Evolutionary conservation across 352 stramenopile genomes (phyloP), one percentile per base, ranked within the genome.

Genomic region (Globisporangium parvum): DNA sequence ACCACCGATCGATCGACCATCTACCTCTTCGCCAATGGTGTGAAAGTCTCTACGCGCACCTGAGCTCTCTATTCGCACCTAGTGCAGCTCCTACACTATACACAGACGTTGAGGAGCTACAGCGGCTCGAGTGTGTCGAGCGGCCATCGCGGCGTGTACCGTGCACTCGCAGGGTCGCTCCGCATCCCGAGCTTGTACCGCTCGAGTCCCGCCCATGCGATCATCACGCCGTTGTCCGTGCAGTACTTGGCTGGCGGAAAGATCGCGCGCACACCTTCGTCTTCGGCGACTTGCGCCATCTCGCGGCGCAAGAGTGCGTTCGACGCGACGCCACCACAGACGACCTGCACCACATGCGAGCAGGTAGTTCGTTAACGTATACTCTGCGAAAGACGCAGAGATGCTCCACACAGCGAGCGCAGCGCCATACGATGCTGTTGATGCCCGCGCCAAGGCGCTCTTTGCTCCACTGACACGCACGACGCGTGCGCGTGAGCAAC

Each of bases 141-240:
- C 23, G 81, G 80, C 84, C 84, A 94, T 15, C 81, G 81, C 12
- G 84, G 84, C 20, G 73, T 66, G 65, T 94, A 94, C 24, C 81
- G 79, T 40, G 74, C 72, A 8, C 52, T 55, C 12, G 64, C 47
- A 0, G 72, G 67, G 15, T 92, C 77, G 54, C 71, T 87, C 2
- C 82, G 80, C 62, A 81, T 76, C 24, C 78, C 80, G 4, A 58
- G 60, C 9, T 51, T 40, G 57, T 88, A 78, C 24, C 76, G 68
- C 59, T 95, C 82, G 14, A 93, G 68, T 6, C 91, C 95, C 9
- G 96, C 90, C 95, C 95, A 99, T 2, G 96, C 96, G 47, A 97
- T 75, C 93, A 98, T 98, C 24, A 97, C 93, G 47, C 94, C 97
- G 67, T 99, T 98, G 82, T 99, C 97, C 2, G 96, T 99, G 75